Percentiles rank a stretch among this genome's conserved stretches.
These are phyloP conservation scores for Cerrena zonata DNA, from an alignment of 1,284 basidiomycete species.

Conservation along the genomic window DNA sequence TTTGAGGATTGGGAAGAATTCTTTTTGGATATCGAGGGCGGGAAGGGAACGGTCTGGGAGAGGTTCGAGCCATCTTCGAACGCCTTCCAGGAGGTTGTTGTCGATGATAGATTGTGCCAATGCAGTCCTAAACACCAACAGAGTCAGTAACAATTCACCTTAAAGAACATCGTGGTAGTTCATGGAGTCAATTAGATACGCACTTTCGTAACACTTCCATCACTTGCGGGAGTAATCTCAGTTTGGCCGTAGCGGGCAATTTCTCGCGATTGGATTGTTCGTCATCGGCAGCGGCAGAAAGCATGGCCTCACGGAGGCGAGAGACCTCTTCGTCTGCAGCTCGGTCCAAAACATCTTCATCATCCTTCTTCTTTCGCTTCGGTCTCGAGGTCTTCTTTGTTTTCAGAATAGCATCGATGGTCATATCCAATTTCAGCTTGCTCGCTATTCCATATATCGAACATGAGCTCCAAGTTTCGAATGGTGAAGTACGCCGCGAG, in stretches of 20 bases:
- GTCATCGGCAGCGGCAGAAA: slow-evolving; percentile 82
- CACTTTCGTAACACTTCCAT: slow-evolving; percentile 94
- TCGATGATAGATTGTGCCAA: slow-evolving; percentile 91
- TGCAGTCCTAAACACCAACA: slow-evolving; percentile 55
- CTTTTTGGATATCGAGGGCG: slow-evolving; percentile 90
- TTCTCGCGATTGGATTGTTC: slow-evolving; percentile 76
- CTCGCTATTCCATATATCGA: slow-evolving; percentile 36
- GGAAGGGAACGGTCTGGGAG: slow-evolving; percentile 89
- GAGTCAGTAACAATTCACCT: not conserved
- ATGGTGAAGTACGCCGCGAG: not conserved
- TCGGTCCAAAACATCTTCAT: slow-evolving; percentile 75
- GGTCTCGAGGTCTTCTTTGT: slow-evolving; percentile 61
- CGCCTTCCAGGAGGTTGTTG: slow-evolving; percentile 89
- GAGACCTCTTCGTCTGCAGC: slow-evolving; percentile 91
- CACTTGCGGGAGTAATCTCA: slow-evolving; percentile 80
- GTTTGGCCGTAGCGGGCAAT: slow-evolving; percentile 82
- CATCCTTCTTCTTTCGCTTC: slow-evolving; percentile 66
- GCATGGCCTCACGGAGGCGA: slow-evolving; percentile 80
- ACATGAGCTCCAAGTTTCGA: not conserved
- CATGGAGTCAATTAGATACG: slow-evolving; percentile 30
- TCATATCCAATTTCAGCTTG: slow-evolving; percentile 61
- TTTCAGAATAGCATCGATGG: slow-evolving; percentile 83
- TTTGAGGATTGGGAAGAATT: slow-evolving; percentile 79
- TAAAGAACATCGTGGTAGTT: slow-evolving; percentile 4
- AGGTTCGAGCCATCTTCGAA: slow-evolving; percentile 90